phyloP scores from a whole-genome alignment of 2,329 filamentous ascomycete genomes.

The Fusarium nanum region DNA sequence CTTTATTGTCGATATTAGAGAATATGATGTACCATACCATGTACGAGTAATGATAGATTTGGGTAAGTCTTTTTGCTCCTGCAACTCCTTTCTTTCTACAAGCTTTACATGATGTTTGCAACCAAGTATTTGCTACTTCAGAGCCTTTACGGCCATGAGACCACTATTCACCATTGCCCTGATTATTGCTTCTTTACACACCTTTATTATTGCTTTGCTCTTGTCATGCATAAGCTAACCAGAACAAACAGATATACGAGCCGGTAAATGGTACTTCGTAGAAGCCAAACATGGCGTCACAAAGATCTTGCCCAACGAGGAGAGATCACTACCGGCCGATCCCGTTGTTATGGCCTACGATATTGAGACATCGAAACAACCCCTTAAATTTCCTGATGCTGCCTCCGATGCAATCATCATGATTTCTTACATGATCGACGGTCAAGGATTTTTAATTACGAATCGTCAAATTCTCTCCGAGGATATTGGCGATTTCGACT shows the following conservation, averaged over 20 bases:
- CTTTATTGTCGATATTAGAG: conserved; percentile 97
- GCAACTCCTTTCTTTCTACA: neutral
- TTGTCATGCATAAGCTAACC: conserved; percentile 19
- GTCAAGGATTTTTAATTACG: conserved; percentile 96
- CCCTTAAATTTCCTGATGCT: conserved; percentile 95
- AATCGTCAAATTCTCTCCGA: conserved; percentile 98
- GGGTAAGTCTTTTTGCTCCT: conserved; percentile 63
- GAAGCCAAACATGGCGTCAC: conserved; percentile 92
- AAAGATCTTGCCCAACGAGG: conserved; percentile 85
- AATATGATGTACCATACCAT: conserved; percentile 99
- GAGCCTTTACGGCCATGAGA: conserved; percentile 97
- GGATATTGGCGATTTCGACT: conserved; percentile 97
- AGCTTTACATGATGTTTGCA: conserved; percentile 83
- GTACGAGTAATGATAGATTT: conserved; percentile 98
- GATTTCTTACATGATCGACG: conserved; percentile 99
- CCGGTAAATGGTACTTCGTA: conserved; percentile 96
- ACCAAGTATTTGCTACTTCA: conserved; percentile 99
- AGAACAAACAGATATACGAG: conserved; percentile 79
- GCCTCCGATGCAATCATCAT: conserved; percentile 98
- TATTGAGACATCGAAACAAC: conserved; percentile 97
- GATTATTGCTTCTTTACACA: conserved; percentile 60
- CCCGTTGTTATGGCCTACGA: conserved; percentile 99
- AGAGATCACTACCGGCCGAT: conserved; percentile 89
- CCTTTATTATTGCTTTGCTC: neutral
- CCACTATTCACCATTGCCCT: conserved; percentile 88